phyloP scores from a whole-genome alignment of 2,329 filamentous ascomycete species.

The Elsinoe fawcettii region DNA sequence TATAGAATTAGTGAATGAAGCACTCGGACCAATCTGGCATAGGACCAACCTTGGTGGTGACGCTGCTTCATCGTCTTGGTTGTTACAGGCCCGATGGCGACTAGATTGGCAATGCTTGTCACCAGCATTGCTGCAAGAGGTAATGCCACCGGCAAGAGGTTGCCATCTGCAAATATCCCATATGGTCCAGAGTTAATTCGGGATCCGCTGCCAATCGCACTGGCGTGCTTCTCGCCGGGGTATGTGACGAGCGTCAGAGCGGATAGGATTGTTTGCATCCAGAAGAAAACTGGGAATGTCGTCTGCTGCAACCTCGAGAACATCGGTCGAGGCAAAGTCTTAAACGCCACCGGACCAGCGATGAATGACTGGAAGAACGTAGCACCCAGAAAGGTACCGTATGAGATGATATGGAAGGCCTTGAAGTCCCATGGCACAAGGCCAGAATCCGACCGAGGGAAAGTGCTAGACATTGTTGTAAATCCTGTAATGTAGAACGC shows the following conservation, averaged over 20 bases:
- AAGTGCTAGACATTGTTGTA: no score
- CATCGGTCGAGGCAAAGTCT: slow-evolving; percentile 64
- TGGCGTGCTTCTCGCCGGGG: slow-evolving; percentile 48
- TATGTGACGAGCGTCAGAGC: slow-evolving; percentile 70
- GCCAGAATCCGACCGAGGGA: no score
- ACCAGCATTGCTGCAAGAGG: slow-evolving; percentile 64
- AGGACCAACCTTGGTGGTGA: slow-evolving; percentile 63
- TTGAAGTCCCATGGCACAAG: slow-evolving; percentile 42
- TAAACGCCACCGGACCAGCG: slow-evolving; percentile 66
- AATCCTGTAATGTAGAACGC: no score
- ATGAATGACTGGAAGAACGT: slow-evolving; percentile 84
- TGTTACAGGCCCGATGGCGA: slow-evolving; percentile 67
- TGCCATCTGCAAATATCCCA: slow-evolving; percentile 49
- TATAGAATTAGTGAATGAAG: slow-evolving; percentile 9
- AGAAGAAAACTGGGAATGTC: slow-evolving; percentile 84
- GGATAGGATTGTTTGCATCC: slow-evolving; percentile 69
- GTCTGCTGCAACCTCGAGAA: slow-evolving; percentile 74
- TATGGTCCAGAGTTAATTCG: slow-evolving; percentile 24
- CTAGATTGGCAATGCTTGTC: slow-evolving; percentile 63
- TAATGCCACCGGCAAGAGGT: slow-evolving; percentile 56
- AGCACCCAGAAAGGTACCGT: slow-evolving; percentile 74
- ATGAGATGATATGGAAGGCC: slow-evolving; percentile 72
- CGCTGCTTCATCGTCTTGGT: slow-evolving; percentile 65
- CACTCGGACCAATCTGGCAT: neutral
- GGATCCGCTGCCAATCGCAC: slow-evolving; percentile 21